A percentile compares a stretch with the other conserved stretches of the same genome.
phyloP scores from a whole-genome alignment of 306 rosid genomes.

The Cajanus cajan region DNA sequence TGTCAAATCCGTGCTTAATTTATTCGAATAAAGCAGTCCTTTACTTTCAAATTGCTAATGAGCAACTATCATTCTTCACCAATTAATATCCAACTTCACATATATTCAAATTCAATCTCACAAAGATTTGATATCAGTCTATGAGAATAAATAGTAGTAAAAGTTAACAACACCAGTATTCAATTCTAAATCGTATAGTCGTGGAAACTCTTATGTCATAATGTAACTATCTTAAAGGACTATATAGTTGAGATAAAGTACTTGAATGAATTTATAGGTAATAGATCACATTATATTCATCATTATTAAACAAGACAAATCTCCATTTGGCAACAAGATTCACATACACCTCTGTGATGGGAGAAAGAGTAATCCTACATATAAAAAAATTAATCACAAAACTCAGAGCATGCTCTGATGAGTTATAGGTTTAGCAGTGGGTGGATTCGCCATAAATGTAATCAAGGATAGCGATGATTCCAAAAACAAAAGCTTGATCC shows the following conservation, averaged over 20 bases:
- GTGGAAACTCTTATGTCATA: background rate
- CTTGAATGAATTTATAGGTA: background rate
- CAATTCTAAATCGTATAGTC: background rate
- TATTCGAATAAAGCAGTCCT: background rate
- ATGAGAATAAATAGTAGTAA: background rate
- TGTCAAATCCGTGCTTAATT: background rate
- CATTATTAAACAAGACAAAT: background rate
- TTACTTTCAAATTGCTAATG: background rate
- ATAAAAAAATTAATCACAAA: background rate
- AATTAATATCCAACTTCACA: background rate
- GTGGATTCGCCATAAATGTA: slow-evolving; percentile 51
- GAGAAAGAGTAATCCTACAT: background rate
- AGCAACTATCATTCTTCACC: background rate
- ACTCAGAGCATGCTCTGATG: background rate
- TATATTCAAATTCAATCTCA: background rate
- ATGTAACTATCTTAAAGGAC: background rate
- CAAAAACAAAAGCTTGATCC: slow-evolving; percentile 50
- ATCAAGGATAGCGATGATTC: slow-evolving; percentile 43
- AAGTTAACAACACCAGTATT: background rate
- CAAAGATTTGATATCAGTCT: background rate
- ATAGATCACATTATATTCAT: background rate
- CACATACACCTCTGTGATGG: background rate
- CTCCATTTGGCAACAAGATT: background rate
- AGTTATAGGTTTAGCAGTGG: background rate
- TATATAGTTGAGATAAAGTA: background rate